Percentiles rank a stretch among this genome's conserved stretches.
Evolutionary conservation across 108 stramenopile species (phyloP).

Genomic region (Nitzschia sp.): DNA sequence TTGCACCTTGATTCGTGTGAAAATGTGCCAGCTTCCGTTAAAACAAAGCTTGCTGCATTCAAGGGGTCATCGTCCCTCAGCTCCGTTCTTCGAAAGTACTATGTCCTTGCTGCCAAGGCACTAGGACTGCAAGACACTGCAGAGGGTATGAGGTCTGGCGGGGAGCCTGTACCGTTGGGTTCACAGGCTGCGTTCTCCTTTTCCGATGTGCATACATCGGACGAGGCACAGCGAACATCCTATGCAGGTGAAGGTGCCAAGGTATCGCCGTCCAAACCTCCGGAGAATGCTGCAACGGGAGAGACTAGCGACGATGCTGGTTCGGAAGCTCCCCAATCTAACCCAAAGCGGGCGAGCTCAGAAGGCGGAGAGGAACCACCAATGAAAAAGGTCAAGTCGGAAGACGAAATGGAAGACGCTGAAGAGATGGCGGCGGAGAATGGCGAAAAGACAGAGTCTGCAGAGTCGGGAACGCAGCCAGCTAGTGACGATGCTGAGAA

Average conservation of each 20-base stretch:
- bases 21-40: slow-evolving; percentile 50
- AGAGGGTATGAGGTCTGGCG: slow-evolving; percentile 74
- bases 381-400: background rate
- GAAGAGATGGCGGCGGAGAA: background rate
- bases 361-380: background rate
- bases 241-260: background rate
- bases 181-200: slow-evolving; percentile 43
- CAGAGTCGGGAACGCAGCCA: background rate
- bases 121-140: slow-evolving; percentile 70
- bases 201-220: slow-evolving; percentile 17
- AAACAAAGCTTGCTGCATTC: slow-evolving; percentile 44
- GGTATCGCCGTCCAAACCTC: background rate
- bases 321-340: background rate
- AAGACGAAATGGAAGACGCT: background rate
- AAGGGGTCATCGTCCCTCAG: slow-evolving; percentile 69
- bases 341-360: background rate
- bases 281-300: background rate
- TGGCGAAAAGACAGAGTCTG: background rate
- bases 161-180: slow-evolving; percentile 38
- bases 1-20: slow-evolving; percentile 72
- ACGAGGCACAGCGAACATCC: background rate
- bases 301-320: background rate
- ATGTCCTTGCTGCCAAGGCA: slow-evolving; percentile 72
- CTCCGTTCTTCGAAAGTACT: slow-evolving; percentile 79
- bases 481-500: background rate